Percentiles rank a stretch among this genome's conserved stretches.
Conservation (phyloP, 139 green algal species). For the Volvox reticuliferus region DNA sequence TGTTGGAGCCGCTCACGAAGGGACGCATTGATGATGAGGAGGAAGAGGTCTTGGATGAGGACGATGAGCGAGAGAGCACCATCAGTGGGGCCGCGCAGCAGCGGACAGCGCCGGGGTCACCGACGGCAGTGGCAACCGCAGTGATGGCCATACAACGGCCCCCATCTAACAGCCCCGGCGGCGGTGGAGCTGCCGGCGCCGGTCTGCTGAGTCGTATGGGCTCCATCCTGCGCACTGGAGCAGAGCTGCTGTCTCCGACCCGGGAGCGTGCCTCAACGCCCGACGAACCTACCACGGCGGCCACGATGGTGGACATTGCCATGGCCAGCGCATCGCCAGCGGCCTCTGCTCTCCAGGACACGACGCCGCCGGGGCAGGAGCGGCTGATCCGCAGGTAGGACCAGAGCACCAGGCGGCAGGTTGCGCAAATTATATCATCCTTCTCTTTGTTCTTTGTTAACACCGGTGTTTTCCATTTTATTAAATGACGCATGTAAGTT, state of each 20-base stretch:
- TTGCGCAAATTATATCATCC: too few relatives aligned
- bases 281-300: neutral
- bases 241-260: neutral
- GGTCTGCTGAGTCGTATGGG: neutral
- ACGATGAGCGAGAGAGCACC: neutral
- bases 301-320: neutral
- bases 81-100: neutral
- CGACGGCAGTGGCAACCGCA: neutral
- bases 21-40: neutral
- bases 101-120: neutral
- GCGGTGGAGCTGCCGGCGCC: neutral
- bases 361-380: neutral
- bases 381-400: neutral
- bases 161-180: neutral
- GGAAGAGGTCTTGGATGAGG: neutral
- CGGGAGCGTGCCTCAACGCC: neutral
- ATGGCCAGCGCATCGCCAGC: neutral
- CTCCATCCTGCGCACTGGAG: slow-evolving; percentile 15
- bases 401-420: too few relatives aligned
- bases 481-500: too few relatives aligned
- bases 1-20: neutral
- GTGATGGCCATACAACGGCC: neutral
- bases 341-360: neutral
- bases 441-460: too few relatives aligned
- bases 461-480: too few relatives aligned